These are phyloP conservation scores for Irpex sp. DNA, from an alignment of 1,284 basidiomycete species.

Conservation along the genomic window DNA sequence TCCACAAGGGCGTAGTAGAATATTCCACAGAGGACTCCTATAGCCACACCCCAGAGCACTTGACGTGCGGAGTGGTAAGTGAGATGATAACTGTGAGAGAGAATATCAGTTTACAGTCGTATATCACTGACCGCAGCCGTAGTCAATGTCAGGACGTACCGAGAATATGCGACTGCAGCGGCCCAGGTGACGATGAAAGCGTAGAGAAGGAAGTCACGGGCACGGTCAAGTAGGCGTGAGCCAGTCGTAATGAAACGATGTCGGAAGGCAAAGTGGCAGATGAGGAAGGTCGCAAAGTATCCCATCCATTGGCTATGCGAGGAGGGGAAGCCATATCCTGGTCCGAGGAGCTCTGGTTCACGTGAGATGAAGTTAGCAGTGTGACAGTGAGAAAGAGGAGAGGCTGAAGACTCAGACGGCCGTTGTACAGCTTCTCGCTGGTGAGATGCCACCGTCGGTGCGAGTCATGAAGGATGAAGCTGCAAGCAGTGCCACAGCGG, in stretches of 20 bases:
- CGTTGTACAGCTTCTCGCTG: no score
- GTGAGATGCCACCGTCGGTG: no score
- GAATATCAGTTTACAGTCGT: neutral
- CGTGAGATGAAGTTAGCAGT: neutral
- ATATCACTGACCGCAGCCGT: neutral
- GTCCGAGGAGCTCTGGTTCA: slow-evolving; percentile 37
- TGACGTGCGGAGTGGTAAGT: slow-evolving; percentile 72
- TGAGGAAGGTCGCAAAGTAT: slow-evolving; percentile 76
- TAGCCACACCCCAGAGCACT: slow-evolving; percentile 67
- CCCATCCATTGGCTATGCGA: slow-evolving; percentile 90
- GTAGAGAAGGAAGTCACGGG: slow-evolving; percentile 48
- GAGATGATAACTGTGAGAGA: slow-evolving; percentile 53
- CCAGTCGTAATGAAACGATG: slow-evolving; percentile 63
- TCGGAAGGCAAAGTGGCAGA: slow-evolving; percentile 69
- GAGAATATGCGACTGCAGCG: slow-evolving; percentile 71
- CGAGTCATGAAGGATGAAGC: no score
- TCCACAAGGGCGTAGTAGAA: slow-evolving; percentile 60
- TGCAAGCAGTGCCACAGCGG: no score
- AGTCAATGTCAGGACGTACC: slow-evolving; percentile 40
- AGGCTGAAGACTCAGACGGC: no score
- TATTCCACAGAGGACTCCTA: slow-evolving; percentile 60
- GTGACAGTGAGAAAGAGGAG: neutral
- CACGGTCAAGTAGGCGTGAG: slow-evolving; percentile 42
- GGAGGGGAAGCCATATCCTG: slow-evolving; percentile 85
- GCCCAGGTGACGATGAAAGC: slow-evolving; percentile 52